Base-by-base conservation (phyloP, 2,329 filamentous ascomycete genomes). In the Aspergillus brunneoviolaceus region DNA sequence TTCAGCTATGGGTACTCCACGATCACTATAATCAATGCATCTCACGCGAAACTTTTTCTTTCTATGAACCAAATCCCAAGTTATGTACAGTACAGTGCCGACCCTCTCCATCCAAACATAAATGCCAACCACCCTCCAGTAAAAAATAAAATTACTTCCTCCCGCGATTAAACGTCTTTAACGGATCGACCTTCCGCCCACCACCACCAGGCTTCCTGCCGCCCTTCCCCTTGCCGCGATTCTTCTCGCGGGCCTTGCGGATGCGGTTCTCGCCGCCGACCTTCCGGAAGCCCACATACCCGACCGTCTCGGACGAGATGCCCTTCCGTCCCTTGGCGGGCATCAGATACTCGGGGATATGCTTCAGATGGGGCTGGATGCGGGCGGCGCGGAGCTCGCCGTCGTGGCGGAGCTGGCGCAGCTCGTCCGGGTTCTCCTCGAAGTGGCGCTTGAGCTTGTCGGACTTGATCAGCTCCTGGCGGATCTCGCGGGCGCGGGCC, bases 361-460 rank as follows among this genome's bases (percentile, higher is more conserved):
- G 91, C 77, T 92, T 96, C 65, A 99, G 80, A 80, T 99, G 95
- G 7, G 90, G 85, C 77, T 98, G 93, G 50, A 92, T 87, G 60
- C 91, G 83, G 14, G 93, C 91, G 25, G 92, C 88, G 61, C 92
- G 85, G 59, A 96, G 82, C 74, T 97, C 94, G 42, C 88, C 89
- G 73, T 99, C 95, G 73, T 99, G 95, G 27, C 94, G 86, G 66
- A 98, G 81, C 73, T 96, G 92, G 42, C 87, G 86, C 65, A 98
- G 79, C 72, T 98, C 94, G 33, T 89, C 87, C 0, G 95, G 95
- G 74, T 99, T 97, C 76, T 99, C 95, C 73, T 98, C 95, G 71
- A 98, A 99, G 80, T 98, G 92, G 55, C 92, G 85, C 77, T 95
- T 93, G 57, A 99, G 81, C 77, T 96, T 97, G 72, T 98, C 94